Base-by-base conservation (phyloP, 2,329 filamentous ascomycete species). In the Rachicladosporium sp. region DNA sequence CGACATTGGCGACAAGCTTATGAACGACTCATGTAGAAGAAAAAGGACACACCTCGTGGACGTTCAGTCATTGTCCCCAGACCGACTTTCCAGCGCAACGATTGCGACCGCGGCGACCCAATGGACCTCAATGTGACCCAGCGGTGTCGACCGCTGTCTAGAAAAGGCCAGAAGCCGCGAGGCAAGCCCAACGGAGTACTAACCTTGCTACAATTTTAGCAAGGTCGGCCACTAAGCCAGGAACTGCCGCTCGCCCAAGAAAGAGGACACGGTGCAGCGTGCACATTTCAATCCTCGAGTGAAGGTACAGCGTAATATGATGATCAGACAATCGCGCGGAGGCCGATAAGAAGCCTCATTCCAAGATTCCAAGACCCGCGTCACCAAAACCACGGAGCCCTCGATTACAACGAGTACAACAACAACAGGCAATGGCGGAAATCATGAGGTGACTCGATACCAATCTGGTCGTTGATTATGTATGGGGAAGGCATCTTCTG, bases 1-100 rank as follows among this genome's bases (percentile, higher is more conserved):
- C 15, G 15, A 19, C 15, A 21, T 37, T n/a, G 10, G 32, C 15
- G n/a, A 37, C n/a, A 37, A 32, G 19, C 36, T 37, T 37, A 32
- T 11, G n/a, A 37, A 31, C 8, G 6, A 37, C 29, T 21, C 23
- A 32, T 37, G 27, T 29, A 37, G 32, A 29, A 31, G 30, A 23
- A 31, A 8, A 7, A 38, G 4, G 27, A 23, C 23, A 30, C 31
- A 7, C 15, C 15, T 19, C 15, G 31, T 10, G 4, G 10, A 10
- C n/a, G n/a, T 8, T 10, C 10, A 31, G 11, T 10, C 4, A 3
- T 27, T 30, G 6, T 13, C 3, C n/a, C 6, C n/a, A 10, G 21
- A 8, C 27, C 31, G 6, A 36, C 29, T 15, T n/a, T 21, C 6
- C 6, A 23, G 7, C 15, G 15, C n/a, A 10, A 31, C 10, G 19